Evolutionary conservation across 305 asterid species (phyloP), one percentile per base, ranked within the genome.

Genomic region (Fraxinus velutina): DNA sequence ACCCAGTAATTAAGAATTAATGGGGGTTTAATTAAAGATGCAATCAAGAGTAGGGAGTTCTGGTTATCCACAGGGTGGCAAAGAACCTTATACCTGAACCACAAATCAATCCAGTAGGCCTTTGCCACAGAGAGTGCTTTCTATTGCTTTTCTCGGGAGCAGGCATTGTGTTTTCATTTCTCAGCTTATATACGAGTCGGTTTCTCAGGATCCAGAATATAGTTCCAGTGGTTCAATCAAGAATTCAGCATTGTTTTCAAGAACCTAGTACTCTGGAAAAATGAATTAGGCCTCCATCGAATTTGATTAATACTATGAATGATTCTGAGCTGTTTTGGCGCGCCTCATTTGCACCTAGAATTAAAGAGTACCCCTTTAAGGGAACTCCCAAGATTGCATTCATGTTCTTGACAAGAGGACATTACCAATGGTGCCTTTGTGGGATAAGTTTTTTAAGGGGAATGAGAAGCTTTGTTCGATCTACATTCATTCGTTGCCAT

Each of bases 391-490:
- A 93, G 84, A 81, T 93, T 44, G 99, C 98, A 4, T 95, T 95
- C 86, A 90, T 95, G 99, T 93, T 95, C 91, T 89, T 95, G 95
- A 89, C 98, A 8, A 95, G 92, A 75, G 99, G 99, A 33, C 94
- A 93, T 4, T 95, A 93, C 99, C 98, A 3, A 85, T 95, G 34
- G 88, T 92, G 0, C 93, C 97, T 30, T 92, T 95, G 15, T 95
- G 99, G 99, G 97, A 92, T 86, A 92, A 94, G 88, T 93, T 96
- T 77, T 92, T 96, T 81, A 89, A 89, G 87, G 98, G 94, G 76
- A 84, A 96, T 12, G 88, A 84, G 15, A 93, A 90, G 83, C 72
- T 27, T 71, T 96, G 88, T 84, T 92, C 98, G 0, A 90, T 95
- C 47, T 93, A 92, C 80, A 30, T 91, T 76, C 98, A 95, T 83